Base-by-base conservation (phyloP, 1,139 yeast species). In the Hyphopichia khmerensis region DNA sequence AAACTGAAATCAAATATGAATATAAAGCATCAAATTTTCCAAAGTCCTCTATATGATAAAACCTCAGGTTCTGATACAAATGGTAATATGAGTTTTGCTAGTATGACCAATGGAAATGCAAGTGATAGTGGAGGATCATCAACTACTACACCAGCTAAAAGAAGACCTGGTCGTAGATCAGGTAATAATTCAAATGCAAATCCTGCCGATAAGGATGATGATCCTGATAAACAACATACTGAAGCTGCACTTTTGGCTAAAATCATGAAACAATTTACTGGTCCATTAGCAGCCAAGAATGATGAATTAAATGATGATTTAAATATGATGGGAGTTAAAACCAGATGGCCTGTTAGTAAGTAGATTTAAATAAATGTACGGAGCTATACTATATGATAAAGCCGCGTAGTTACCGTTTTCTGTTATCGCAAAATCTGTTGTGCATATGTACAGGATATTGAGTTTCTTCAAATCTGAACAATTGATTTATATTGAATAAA, bases 31-130 rank as follows among this genome's bases (percentile, higher is more conserved):
- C 67, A 66, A 41, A 69, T 73, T 5, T 72, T 73, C 54, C 71
- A 65, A 49, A 67, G 62, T 44, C 51, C 76, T 13, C 57, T 73
- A 23, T 73, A 73, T 47, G 77, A 72, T 42, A 49, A 55, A 34
- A 68, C 75, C 1, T 67, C 75, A 2, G 78, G 77, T 0, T 69
- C 76, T 0, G 78, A 73, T 44, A 64, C 75, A 3, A 67, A 66
- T 46, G 21, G 23, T n/a, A 29, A 27, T 14, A 32, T 23, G 4
- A 26, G 36, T 17, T 13, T 21, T 19, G 17, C 15, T 17, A 17
- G 8, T 29, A 31, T 7, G 11, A n/a, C n/a, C 14, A 39, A 39
- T 34, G 41, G 41, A 9, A 47, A 45, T 24, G 43, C 50, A 14
- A 57, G 68, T 0, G 65, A 58, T 14, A 48, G 54, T 40, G 34